Base-by-base conservation (phyloP, 2,329 filamentous ascomycete species). In the Scytalidium sp. region DNA sequence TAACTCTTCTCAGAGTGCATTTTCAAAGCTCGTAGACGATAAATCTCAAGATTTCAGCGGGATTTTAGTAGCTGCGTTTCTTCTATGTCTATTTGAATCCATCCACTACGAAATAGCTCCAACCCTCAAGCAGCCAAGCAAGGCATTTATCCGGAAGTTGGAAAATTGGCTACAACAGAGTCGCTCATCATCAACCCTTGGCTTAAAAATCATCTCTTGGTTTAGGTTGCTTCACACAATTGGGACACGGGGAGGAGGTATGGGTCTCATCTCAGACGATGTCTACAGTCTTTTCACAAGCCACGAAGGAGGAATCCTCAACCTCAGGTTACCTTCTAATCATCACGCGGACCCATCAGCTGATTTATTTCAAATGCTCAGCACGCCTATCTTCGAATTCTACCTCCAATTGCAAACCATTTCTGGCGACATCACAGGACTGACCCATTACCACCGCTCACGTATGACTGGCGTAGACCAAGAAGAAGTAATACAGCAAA, bases 391-490 rank as follows among this genome's bases (percentile, higher is more conserved):
- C 2, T 59, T 58, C 39, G 49, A 53, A 2, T 59, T 59, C 29
- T 61, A 61, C 45, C 54, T 52, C 32, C 48, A 42, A 5, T 53
- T 61, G 5, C 58, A 61, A 46, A 43, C 47, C 5, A 36, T 61
- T 3, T 60, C 58, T 2, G 49, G 49, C 7, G 41, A 57, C n/a
- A 52, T 60, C 13, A 53, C 54, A 6, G 39, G 50, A 3, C 21
- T 58, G 11, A 60, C 56, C 8, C 59, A 60, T 22, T 61, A 61
- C 29, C 59, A 56, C 40, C 59, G 58, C 19, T 58, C 59, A 13
- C 56, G 58, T 15, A 58, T 49, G n/a, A 58, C 52, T 3, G 51
- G 51, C 3, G 41, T 20, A 6, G 59, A 61, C 17, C 59, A 61
- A 36, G 52, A 55, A 10, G 59, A 60, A 20, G 59, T 60, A 2